Evolutionary conservation across 2,329 filamentous ascomycete species (phyloP).

Genomic region (Tolypocladium guangdongense): DNA sequence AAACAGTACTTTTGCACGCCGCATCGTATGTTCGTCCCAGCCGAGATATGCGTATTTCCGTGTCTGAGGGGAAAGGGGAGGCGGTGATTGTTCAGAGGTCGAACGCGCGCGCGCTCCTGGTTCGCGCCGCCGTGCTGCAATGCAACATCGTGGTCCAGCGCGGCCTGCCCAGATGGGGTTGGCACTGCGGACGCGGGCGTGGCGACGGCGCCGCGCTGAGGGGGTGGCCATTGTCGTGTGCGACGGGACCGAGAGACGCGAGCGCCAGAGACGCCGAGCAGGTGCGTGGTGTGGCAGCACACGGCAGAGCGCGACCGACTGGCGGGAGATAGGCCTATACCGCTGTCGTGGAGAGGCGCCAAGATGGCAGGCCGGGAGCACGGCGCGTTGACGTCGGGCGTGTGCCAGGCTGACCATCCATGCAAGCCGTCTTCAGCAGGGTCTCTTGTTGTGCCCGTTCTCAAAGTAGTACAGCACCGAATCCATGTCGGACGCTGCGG

Average conservation of each 20-base stretch:
- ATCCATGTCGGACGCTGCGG: slow-evolving; percentile 9
- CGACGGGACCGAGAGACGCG: too few species aligned
- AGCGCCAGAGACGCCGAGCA: too few species aligned
- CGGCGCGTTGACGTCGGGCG: background rate
- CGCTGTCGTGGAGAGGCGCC: background rate
- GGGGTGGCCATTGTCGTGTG: too few species aligned
- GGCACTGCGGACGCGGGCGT: too few species aligned
- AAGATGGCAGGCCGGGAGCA: background rate
- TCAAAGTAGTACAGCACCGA: slow-evolving; percentile 13
- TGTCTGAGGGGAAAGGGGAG: background rate
- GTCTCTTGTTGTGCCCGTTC: slow-evolving; percentile 2
- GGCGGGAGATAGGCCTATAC: too few species aligned
- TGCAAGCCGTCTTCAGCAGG: slow-evolving; percentile 1
- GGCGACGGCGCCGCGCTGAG: background rate
- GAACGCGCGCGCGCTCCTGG: background rate
- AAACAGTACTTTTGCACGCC: too few species aligned
- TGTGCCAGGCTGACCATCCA: background rate
- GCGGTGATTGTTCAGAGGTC: background rate
- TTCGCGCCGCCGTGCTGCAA: background rate
- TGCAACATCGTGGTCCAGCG: background rate
- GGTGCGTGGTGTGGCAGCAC: too few species aligned
- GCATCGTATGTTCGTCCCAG: background rate
- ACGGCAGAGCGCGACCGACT: too few species aligned
- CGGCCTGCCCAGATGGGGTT: too few species aligned
- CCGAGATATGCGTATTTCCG: background rate